Conservation (phyloP, 2,329 filamentous ascomycete species). For the Trichoderma hamatum region DNA sequence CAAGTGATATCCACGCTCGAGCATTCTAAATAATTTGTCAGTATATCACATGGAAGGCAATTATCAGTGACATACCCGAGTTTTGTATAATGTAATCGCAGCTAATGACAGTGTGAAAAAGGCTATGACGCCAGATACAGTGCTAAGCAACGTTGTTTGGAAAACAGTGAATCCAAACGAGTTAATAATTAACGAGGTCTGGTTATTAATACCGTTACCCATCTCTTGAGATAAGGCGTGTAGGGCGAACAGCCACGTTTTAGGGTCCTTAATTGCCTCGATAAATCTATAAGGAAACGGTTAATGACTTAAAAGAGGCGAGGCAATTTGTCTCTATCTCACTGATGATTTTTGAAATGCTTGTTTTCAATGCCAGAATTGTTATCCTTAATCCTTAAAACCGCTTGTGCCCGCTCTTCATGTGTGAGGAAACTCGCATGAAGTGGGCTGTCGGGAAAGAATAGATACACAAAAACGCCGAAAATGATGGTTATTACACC, state of each 20-base stretch:
- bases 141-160: conserved; percentile 39
- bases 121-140: conserved; percentile 24
- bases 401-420: conserved; percentile 36
- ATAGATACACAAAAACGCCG: conserved; percentile 28
- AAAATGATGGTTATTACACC: conserved; percentile 30
- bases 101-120: conserved; percentile 24
- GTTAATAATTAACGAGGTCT: conserved; percentile 48
- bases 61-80: not conserved
- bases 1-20: conserved; percentile 29
- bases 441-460: conserved; percentile 25
- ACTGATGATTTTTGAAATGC: conserved; percentile 39
- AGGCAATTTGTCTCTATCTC: not conserved
- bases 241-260: conserved; percentile 38
- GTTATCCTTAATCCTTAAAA: conserved; percentile 38
- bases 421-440: conserved; percentile 32
- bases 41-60: too few species aligned
- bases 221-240: conserved; percentile 43
- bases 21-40: not conserved
- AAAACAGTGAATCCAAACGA: conserved; percentile 47
- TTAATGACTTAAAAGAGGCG: not conserved
- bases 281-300: conserved; percentile 25
- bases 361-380: conserved; percentile 42
- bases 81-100: conserved; percentile 20
- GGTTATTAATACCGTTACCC: conserved; percentile 45
- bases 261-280: conserved; percentile 37